Evolutionary conservation across 306 rosid species (phyloP).

Genomic region (Castanea mollissima): DNA sequence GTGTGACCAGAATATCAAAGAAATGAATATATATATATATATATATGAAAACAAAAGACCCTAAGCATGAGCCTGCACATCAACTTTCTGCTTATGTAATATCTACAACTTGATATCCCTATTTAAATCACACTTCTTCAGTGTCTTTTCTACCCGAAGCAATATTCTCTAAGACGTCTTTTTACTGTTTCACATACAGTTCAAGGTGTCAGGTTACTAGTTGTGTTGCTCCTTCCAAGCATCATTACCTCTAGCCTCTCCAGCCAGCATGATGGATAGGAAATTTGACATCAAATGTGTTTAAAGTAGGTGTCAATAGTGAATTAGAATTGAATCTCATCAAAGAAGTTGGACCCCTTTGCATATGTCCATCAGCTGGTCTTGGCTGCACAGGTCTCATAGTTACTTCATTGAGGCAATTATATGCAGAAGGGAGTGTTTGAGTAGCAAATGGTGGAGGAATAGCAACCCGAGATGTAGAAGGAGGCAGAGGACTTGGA

Average conservation of each 20-base stretch:
- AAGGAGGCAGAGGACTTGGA: not conserved
- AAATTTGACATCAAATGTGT: not conserved
- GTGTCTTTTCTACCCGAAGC: not conserved
- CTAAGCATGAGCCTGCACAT: not conserved
- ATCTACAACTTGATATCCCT: not conserved
- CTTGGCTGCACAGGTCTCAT: not conserved
- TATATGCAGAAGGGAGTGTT: not conserved
- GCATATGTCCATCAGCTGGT: not conserved
- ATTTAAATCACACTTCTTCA: not conserved
- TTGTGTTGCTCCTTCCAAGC: not conserved
- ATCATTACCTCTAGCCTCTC: slow-evolving; percentile 11
- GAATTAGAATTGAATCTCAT: not conserved
- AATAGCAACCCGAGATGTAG: not conserved
- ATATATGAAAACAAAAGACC: not conserved
- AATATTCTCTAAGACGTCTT: not conserved
- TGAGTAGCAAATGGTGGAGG: slow-evolving; percentile 3
- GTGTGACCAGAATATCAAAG: too few relatives aligned
- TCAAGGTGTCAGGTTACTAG: not conserved
- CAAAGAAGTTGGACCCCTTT: not conserved
- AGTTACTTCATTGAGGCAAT: not conserved
- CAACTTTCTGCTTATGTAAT: not conserved
- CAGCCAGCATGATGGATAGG: not conserved
- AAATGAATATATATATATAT: not conserved
- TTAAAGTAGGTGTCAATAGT: not conserved
- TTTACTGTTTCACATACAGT: not conserved